Conservation (phyloP, 2,329 filamentous ascomycete species). For the Diaporthe helianthi region DNA sequence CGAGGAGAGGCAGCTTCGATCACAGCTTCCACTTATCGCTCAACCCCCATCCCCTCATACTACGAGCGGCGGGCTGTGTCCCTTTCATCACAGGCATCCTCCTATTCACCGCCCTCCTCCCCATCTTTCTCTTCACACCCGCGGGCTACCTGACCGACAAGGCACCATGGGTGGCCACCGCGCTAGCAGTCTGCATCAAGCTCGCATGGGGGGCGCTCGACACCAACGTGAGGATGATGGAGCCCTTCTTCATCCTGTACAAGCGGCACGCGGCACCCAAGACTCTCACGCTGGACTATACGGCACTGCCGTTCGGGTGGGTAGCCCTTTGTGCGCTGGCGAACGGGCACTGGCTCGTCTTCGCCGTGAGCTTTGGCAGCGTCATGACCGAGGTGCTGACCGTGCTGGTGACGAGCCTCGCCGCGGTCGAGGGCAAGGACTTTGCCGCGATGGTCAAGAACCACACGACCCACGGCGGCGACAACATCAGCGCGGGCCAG, state of each 20-base stretch:
- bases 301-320: slow-evolving; percentile 72
- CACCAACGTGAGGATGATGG: slow-evolving; percentile 73
- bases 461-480: slow-evolving; percentile 32
- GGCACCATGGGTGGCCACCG: slow-evolving; percentile 70
- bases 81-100: slow-evolving; percentile 66
- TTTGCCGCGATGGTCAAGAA: slow-evolving; percentile 53
- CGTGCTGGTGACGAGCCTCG: slow-evolving; percentile 71
- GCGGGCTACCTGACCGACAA: slow-evolving; percentile 64
- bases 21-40: slow-evolving; percentile 55
- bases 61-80: slow-evolving; percentile 65
- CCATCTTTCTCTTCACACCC: slow-evolving; percentile 66
- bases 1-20: slow-evolving; percentile 37
- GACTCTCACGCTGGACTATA: slow-evolving; percentile 76
- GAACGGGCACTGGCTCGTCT: slow-evolving; percentile 71
- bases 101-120: slow-evolving; percentile 64
- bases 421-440: slow-evolving; percentile 67
- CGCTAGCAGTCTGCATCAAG: slow-evolving; percentile 70
- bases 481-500: slow-evolving; percentile 57
- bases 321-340: slow-evolving; percentile 67
- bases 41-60: slow-evolving; percentile 74
- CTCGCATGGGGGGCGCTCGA: slow-evolving; percentile 74
- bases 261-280: slow-evolving; percentile 69
- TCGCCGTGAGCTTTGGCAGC: slow-evolving; percentile 73
- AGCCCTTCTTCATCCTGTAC: slow-evolving; percentile 76
- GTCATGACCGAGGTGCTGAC: slow-evolving; percentile 77